Percentiles rank a stretch among this genome's conserved stretches.
phyloP scores from a whole-genome alignment of 257 asterid species.

The Rubia yunnanensis region DNA sequence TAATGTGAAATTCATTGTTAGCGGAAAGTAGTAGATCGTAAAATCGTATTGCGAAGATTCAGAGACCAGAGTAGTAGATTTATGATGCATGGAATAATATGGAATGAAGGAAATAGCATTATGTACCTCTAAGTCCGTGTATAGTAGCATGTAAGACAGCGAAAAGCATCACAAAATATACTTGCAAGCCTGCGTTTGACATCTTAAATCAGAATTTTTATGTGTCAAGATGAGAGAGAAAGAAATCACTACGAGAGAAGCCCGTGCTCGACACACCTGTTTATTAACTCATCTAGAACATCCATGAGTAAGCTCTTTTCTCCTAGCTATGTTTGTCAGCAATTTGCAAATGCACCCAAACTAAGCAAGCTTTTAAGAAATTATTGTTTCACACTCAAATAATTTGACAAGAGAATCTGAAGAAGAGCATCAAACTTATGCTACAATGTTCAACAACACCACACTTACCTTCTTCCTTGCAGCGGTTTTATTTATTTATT shows the following conservation, averaged over 20 bases:
- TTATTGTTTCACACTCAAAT: neutral
- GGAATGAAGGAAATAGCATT: neutral
- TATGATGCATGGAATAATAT: neutral
- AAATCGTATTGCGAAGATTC: too few species aligned
- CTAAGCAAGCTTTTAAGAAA: slow-evolving; percentile 7
- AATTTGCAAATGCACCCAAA: slow-evolving; percentile 32
- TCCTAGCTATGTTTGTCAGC: slow-evolving; percentile 50
- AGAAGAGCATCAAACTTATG: slow-evolving; percentile 14
- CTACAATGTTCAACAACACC: slow-evolving; percentile 10
- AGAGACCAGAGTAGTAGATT: too few species aligned
- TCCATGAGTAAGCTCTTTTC: slow-evolving; percentile 50
- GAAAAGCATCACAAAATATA: neutral
- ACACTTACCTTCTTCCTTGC: slow-evolving; percentile 61
- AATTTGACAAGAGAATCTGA: slow-evolving; percentile 1
- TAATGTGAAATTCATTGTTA: too few species aligned
- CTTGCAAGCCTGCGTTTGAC: slow-evolving; percentile 7
- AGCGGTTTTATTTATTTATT: too few species aligned
- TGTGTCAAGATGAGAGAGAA: neutral
- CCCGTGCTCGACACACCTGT: slow-evolving; percentile 13
- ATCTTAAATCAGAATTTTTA: neutral
- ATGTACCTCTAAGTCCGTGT: slow-evolving; percentile 9
- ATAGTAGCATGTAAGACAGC: slow-evolving; percentile 6
- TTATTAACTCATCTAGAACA: slow-evolving; percentile 45
- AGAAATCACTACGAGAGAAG: slow-evolving; percentile 4
- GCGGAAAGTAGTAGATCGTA: too few species aligned